Conservation (phyloP, 192 early-diverging fungal genomes). For the Umbelopsis sp. region DNA sequence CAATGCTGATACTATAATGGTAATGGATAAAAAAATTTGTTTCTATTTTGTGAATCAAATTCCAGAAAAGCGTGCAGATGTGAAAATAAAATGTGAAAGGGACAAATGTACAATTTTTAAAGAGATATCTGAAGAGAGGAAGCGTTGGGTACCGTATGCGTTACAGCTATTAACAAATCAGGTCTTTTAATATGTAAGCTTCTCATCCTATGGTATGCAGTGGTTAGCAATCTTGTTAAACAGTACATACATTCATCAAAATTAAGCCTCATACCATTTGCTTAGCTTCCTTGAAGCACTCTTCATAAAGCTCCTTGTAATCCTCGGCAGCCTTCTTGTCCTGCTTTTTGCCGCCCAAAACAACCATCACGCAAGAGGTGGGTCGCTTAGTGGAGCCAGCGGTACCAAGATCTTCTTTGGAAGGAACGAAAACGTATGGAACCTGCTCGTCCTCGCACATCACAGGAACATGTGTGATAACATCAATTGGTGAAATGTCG, state of each 20-base stretch:
- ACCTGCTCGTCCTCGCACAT: conserved; percentile 96
- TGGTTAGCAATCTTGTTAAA: neutral
- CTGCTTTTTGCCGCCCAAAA: conserved; percentile 75
- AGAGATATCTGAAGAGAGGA: conserved; percentile 19
- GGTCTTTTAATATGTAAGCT: conserved; percentile 32
- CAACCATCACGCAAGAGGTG: conserved; percentile 89
- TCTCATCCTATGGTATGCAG: conserved; percentile 25
- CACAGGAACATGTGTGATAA: conserved; percentile 96
- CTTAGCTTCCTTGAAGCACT: conserved; percentile 78
- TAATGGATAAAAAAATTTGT: neutral
- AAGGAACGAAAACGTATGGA: conserved; percentile 95
- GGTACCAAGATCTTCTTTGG: conserved; percentile 93
- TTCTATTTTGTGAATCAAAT: conserved; percentile 15
- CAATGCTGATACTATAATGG: neutral
- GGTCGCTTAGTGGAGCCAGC: conserved; percentile 95
- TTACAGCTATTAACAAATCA: neutral
- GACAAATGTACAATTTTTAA: conserved; percentile 22
- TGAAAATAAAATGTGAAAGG: conserved; percentile 16
- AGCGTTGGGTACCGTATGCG: conserved; percentile 1
- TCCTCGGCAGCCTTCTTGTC: conserved; percentile 71
- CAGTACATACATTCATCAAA: neutral
- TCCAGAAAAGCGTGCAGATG: conserved; percentile 20
- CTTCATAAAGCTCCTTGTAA: conserved; percentile 88
- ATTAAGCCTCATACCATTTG: conserved; percentile 60
- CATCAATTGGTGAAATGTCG: conserved; percentile 96